Evolutionary conservation across 352 stramenopile species (phyloP), one percentile per base, ranked within the genome.

Genomic region (Phytophthora syringae): DNA sequence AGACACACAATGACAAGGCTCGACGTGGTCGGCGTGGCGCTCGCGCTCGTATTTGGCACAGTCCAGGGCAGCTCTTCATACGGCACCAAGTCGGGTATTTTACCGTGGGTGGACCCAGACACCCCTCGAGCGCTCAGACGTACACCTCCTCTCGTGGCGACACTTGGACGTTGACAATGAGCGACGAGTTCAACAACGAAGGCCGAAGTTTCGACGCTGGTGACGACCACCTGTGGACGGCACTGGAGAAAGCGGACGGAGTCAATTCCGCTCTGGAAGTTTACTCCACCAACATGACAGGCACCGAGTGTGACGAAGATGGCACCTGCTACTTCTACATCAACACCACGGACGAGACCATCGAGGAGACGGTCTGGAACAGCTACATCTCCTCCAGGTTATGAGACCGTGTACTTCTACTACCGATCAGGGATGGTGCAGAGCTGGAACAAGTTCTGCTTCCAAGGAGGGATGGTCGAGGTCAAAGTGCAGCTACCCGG

Each of bases 391-490:
- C 79, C 80, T 5, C 82, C 84, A 9, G 65, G 53, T 6, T 89
- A 81, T 49, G 51, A 86, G 50, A 76, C 69, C 20, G 53, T 67
- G 21, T 56, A 60, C 1, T 91, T 88, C 55, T 82, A 69, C 64
- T 79, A 79, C 18, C 79, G 79, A 21, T 85, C 84, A 22, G 94
- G 80, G 1, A 96, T 97, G 89, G 52, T 98, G 1, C 90, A 97
- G 64, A 85, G 72, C 2, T 98, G 93, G 93, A 97, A 97, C 70
- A 97, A 97, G 47, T 98, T 98, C 64, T 98, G 93, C 64, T 97
- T 97, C 64, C 94, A 95, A 43, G 93, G 91, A 18, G 93, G 93
- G 5, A 97, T 98, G 58, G 59, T 99, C 15, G 94, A 98, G 71
- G 92, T 98, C n/a, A 68, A 84, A 36, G 86, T 93, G 1, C 88